Percentiles rank a stretch among this genome's conserved stretches.
phyloP scores from a whole-genome alignment of 1,284 basidiomycete species.

The Pseudozyma tsukubaensis region DNA sequence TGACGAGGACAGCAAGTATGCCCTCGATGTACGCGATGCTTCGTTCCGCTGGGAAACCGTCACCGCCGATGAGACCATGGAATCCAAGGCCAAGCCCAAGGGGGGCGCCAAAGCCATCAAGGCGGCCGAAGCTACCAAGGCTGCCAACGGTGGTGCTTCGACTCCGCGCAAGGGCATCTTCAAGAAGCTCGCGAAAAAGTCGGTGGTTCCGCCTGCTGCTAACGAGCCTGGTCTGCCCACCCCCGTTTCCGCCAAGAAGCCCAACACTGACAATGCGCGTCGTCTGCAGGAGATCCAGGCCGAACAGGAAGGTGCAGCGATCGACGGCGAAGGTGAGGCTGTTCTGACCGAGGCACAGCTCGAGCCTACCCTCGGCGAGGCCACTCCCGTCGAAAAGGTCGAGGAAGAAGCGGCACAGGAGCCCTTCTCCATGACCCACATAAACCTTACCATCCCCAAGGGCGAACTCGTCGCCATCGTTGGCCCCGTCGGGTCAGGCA shows the following conservation, averaged over 20 bases:
- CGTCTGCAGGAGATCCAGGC: constrained; percentile 41
- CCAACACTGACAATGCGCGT: constrained; percentile 28
- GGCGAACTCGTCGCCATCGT: constrained; percentile 63
- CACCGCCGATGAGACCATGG: constrained; percentile 38
- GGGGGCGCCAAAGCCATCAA: constrained; percentile 8
- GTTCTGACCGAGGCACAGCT: constrained; percentile 33
- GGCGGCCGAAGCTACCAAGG: neutral
- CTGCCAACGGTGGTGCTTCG: constrained; percentile 18
- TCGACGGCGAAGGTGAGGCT: constrained; percentile 34
- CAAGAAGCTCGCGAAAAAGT: constrained; percentile 33
- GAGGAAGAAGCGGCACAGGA: constrained; percentile 28
- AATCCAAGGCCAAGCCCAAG: constrained; percentile 31
- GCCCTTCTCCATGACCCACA: constrained; percentile 55
- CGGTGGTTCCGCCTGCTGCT: constrained; percentile 24
- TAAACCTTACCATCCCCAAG: constrained; percentile 49
- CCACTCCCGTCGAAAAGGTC: constrained; percentile 17
- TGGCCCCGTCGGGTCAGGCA: constrained; percentile 67
- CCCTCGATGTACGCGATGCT: constrained; percentile 41
- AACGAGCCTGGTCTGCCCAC: constrained; percentile 30
- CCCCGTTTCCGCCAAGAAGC: constrained; percentile 25
- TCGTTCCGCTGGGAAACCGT: constrained; percentile 59
- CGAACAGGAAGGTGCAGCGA: constrained; percentile 30
- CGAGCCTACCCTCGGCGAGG: constrained; percentile 28
- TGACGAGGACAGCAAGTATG: constrained; percentile 70
- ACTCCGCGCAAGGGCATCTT: constrained; percentile 18